Conservation (phyloP, 148 eudicot genomes). For the Vaccinium corymbosum region DNA sequence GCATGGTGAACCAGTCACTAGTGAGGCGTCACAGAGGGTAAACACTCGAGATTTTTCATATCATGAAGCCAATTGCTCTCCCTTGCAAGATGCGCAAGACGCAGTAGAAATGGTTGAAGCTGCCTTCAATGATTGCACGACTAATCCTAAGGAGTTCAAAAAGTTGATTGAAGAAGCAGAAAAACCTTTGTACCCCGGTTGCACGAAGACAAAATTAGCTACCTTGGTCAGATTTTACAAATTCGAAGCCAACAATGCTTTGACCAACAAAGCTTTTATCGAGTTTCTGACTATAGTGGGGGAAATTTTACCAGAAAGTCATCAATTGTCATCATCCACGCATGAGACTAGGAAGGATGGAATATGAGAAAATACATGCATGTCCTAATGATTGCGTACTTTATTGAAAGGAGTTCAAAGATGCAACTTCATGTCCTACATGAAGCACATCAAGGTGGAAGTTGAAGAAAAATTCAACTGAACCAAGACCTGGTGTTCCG, state of each 20-base stretch:
- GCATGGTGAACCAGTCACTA: not conserved
- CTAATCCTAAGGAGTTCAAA: not conserved
- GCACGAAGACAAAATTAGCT: too few species aligned
- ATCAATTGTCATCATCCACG: too few species aligned
- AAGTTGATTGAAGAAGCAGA: too few species aligned
- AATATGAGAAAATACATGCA: not conserved
- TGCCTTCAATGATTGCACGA: not conserved
- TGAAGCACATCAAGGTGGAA: too few species aligned
- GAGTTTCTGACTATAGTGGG: too few species aligned
- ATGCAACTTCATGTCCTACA: too few species aligned
- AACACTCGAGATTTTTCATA: not conserved
- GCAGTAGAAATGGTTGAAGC: not conserved
- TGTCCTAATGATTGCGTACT: too few species aligned
- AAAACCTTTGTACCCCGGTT: too few species aligned
- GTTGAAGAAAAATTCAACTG: too few species aligned
- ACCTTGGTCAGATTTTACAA: not conserved
- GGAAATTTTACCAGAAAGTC: too few species aligned
- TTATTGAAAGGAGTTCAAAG: too few species aligned
- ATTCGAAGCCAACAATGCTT: not conserved
- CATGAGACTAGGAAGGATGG: not conserved
- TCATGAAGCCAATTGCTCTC: not conserved
- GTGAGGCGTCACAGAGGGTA: not conserved
- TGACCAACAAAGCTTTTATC: not conserved
- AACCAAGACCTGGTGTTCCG: too few species aligned
- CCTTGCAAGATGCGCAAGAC: not conserved